Evolutionary conservation across 192 early-diverging fungal genomes (phyloP).

Genomic region (Backusella tuberculispora): DNA sequence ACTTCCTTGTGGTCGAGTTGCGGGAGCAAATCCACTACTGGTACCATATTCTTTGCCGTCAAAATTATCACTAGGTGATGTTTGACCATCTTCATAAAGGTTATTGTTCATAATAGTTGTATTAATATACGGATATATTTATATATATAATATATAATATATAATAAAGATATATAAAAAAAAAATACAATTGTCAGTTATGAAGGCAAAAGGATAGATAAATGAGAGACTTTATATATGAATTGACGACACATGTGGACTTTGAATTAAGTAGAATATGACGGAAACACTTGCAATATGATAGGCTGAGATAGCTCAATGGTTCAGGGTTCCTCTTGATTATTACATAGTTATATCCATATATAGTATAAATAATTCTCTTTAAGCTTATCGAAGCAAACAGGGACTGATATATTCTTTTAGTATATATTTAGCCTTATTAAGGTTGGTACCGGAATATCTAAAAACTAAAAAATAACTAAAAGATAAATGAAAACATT

Average conservation of each 20-base stretch:
- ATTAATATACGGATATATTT: not conserved
- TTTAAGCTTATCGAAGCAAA: not conserved
- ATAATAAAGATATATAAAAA: not conserved
- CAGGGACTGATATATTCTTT: not conserved
- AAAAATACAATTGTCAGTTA: not conserved
- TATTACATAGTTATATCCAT: not conserved
- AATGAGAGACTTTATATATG: not conserved
- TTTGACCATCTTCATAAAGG: conserved; percentile 4
- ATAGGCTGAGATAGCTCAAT: not conserved
- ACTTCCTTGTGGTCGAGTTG: not conserved
- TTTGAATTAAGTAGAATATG: not conserved
- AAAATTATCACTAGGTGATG: not conserved
- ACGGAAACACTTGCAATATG: not conserved
- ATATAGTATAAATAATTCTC: not conserved
- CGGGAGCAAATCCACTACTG: not conserved
- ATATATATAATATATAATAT: not conserved
- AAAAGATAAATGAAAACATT: not conserved
- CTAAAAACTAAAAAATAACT: not conserved
- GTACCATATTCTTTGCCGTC: not conserved
- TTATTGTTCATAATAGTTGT: not conserved
- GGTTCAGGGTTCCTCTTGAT: not conserved
- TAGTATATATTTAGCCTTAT: conserved; percentile 2
- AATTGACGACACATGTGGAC: not conserved
- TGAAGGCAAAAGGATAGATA: not conserved
- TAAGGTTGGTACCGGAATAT: not conserved